phyloP scores from a whole-genome alignment of 805 yeast genomes.

The Kuraishia borneana region DNA sequence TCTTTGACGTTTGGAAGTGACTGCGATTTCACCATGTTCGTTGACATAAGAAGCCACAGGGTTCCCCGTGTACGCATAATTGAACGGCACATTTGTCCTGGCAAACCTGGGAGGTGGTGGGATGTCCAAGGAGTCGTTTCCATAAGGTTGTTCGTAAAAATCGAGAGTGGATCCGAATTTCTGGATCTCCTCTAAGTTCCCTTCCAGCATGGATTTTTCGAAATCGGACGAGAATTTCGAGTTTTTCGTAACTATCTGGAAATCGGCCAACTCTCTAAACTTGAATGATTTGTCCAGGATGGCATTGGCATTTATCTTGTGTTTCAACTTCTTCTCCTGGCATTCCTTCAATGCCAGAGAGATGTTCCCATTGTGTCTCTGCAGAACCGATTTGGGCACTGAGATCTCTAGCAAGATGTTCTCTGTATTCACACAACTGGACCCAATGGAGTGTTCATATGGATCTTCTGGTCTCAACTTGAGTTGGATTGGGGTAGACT shows the following conservation, averaged over 20 bases:
- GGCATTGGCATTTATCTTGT: conserved; percentile 48
- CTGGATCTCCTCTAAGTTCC: conserved; percentile 29
- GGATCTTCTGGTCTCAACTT: conserved; percentile 21
- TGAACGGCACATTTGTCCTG: conserved; percentile 62
- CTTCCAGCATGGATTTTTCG: conserved; percentile 26
- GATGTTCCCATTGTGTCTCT: conserved; percentile 27
- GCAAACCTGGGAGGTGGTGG: conserved; percentile 87
- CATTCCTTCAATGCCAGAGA: conserved; percentile 29
- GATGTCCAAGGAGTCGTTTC: conserved; percentile 38
- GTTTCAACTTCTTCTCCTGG: conserved; percentile 16
- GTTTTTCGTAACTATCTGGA: conserved; percentile 58
- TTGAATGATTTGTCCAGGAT: conserved; percentile 58
- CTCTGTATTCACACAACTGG: conserved; percentile 40
- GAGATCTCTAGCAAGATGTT: conserved; percentile 47
- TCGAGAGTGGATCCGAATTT: conserved; percentile 19
- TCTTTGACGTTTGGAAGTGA: conserved; percentile 31
- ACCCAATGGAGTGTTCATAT: conserved; percentile 50
- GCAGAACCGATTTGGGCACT: conserved; percentile 43
- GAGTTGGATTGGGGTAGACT: conserved; percentile 16
- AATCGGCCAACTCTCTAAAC: conserved; percentile 82
- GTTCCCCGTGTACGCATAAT: conserved; percentile 69
- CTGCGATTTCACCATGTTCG: conserved; percentile 41
- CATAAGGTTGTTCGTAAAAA: conserved; percentile 4
- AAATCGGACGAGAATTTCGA: conserved; percentile 35
- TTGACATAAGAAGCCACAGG: conserved; percentile 37